Evolutionary conservation across 805 yeast species (phyloP).

Genomic region (Lachancea nothofagi): DNA sequence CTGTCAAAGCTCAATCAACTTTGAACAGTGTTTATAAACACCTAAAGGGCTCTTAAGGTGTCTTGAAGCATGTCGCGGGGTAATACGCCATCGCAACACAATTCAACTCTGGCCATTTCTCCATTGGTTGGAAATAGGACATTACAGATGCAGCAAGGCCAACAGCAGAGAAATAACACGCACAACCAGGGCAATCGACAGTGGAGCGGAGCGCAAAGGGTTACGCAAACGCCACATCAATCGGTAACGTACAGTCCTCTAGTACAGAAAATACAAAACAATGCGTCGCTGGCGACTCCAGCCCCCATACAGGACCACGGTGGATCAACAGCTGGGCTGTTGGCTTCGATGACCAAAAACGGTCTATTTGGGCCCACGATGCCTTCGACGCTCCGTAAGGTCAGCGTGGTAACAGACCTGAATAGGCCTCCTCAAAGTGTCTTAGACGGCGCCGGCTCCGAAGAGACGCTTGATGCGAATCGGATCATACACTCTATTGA

Average conservation of each 20-base stretch:
- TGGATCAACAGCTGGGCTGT: conserved; percentile 18
- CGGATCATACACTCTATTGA: conserved; percentile 16
- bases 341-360: conserved; percentile 25
- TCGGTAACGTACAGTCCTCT: conserved; percentile 13
- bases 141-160: conserved; percentile 1
- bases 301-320: conserved; percentile 13
- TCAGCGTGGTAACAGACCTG: conserved; percentile 23
- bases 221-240: conserved; percentile 20
- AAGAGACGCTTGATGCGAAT: conserved; percentile 1
- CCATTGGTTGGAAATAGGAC: conserved; percentile 36
- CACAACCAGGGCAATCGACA: conserved; percentile 4
- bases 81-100: conserved; percentile 52
- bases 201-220: conserved; percentile 44
- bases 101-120: conserved; percentile 67
- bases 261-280: conserved; percentile 13
- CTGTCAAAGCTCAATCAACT: no score
- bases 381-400: conserved; percentile 30
- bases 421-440: not conserved
- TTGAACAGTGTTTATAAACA: no score
- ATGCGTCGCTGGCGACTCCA: conserved; percentile 38
- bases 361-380: conserved; percentile 26
- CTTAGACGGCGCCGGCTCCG: not conserved
- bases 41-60: not conserved
- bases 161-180: conserved; percentile 1
- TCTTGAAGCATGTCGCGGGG: conserved; percentile 23